These are phyloP conservation scores for Stropharia rugosoannulata DNA, from an alignment of 768 basidiomycete genomes.

Conservation along the genomic window DNA sequence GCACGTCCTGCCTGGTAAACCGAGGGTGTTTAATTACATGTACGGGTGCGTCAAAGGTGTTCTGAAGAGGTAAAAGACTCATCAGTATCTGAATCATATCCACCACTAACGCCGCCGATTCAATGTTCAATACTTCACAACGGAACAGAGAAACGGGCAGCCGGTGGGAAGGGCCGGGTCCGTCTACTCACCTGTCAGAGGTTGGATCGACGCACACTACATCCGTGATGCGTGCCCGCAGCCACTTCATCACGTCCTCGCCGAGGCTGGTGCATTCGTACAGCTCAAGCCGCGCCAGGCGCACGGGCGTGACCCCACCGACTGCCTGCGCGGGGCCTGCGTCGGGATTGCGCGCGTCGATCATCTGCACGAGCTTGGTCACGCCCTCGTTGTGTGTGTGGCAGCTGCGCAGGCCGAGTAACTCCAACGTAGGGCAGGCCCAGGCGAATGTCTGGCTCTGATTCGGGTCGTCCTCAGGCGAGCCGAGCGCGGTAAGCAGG, in stretches of 20 bases:
- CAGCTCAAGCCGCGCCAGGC: slow-evolving; percentile 60
- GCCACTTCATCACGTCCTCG: slow-evolving; percentile 69
- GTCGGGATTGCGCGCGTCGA: slow-evolving; percentile 71
- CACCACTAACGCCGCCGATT: neutral
- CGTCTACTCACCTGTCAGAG: slow-evolving; percentile 40
- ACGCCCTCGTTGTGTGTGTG: slow-evolving; percentile 65
- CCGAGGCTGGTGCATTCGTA: slow-evolving; percentile 66
- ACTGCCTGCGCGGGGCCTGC: slow-evolving; percentile 29
- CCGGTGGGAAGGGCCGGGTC: too few relatives aligned
- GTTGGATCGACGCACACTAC: slow-evolving; percentile 62
- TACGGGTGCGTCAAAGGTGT: slow-evolving; percentile 4
- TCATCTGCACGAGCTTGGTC: slow-evolving; percentile 66
- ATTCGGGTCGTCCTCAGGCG: slow-evolving; percentile 56
- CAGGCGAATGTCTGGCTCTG: slow-evolving; percentile 37
- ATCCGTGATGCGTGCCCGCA: slow-evolving; percentile 58
- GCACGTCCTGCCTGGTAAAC: too few relatives aligned
- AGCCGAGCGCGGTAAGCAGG: slow-evolving; percentile 54
- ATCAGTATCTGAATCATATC: slow-evolving; percentile 9
- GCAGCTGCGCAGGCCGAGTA: slow-evolving; percentile 63
- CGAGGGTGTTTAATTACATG: neutral
- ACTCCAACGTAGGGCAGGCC: slow-evolving; percentile 62
- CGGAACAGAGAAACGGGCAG: neutral
- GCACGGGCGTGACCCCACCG: slow-evolving; percentile 48
- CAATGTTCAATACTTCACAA: slow-evolving; percentile 1
- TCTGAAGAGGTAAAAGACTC: slow-evolving; percentile 7